Conservation (phyloP, 192 early-diverging fungal genomes). For the Mortierella antarctica region DNA sequence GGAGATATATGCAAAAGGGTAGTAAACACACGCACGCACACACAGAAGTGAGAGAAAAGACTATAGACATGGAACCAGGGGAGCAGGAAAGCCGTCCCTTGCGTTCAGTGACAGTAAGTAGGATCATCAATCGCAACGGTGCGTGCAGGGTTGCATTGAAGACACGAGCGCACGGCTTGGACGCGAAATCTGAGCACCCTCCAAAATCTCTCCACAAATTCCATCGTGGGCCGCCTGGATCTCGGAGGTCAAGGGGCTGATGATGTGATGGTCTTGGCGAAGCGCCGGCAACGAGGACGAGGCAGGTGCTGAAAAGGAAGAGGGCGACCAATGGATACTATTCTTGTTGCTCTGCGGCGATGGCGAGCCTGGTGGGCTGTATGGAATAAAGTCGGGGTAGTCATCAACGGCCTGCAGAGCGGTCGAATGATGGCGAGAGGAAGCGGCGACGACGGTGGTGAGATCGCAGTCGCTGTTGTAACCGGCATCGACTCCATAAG, state of each 20-base stretch:
- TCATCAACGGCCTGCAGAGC: background rate
- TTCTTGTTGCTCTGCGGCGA: background rate
- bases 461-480: slow-evolving; percentile 28
- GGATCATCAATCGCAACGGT: background rate
- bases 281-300: background rate
- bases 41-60: too few relatives aligned
- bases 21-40: too few relatives aligned
- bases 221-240: slow-evolving; percentile 12
- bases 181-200: background rate
- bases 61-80: too few relatives aligned
- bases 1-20: too few relatives aligned
- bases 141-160: background rate
- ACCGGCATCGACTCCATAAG: slow-evolving; percentile 19
- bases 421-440: background rate
- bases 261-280: slow-evolving; percentile 14
- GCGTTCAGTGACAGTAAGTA: too few relatives aligned
- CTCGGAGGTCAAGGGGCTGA: slow-evolving; percentile 13
- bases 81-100: too few relatives aligned
- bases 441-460: background rate
- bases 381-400: slow-evolving; percentile 3
- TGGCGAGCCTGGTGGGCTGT: background rate
- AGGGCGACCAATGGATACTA: background rate
- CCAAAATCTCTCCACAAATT: slow-evolving; percentile 5
- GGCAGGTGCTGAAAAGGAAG: background rate
- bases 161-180: slow-evolving; percentile 13